These are phyloP conservation scores for Hygrophorus pudorinus DNA, from an alignment of 768 basidiomycete species.

Conservation along the genomic window DNA sequence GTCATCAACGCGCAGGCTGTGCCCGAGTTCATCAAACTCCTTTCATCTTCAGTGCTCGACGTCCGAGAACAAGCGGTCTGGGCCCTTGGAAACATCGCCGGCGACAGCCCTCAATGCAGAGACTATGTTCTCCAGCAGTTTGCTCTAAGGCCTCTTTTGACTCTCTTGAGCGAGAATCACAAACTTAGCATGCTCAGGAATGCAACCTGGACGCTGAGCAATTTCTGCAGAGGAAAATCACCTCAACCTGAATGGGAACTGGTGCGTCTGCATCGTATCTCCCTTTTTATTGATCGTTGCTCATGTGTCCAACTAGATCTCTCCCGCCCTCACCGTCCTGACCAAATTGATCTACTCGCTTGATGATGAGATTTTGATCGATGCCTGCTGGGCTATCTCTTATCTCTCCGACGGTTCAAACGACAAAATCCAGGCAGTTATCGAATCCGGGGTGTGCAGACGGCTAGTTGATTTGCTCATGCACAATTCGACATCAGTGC, in stretches of 20 bases:
- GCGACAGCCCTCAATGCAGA: slow-evolving; percentile 94
- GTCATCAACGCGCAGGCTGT: slow-evolving; percentile 94
- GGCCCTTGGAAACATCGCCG: slow-evolving; percentile 99
- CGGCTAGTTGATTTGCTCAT: slow-evolving; percentile 95
- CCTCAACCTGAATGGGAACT: slow-evolving; percentile 98
- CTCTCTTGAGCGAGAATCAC: slow-evolving; percentile 89
- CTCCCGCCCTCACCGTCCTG: slow-evolving; percentile 90
- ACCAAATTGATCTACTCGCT: slow-evolving; percentile 98
- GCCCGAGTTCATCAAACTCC: slow-evolving; percentile 92
- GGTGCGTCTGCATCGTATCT: slow-evolving; percentile 38
- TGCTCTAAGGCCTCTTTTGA: slow-evolving; percentile 85
- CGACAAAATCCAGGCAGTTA: slow-evolving; percentile 99
- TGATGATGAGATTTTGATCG: slow-evolving; percentile 98
- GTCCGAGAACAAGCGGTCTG: slow-evolving; percentile 99
- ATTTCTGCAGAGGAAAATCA: slow-evolving; percentile 97
- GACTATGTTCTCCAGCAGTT: slow-evolving; percentile 94
- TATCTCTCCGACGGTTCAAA: slow-evolving; percentile 98
- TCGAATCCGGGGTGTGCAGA: slow-evolving; percentile 95
- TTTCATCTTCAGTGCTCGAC: slow-evolving; percentile 90
- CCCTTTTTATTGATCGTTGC: slow-evolving; percentile 5
- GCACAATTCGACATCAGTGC: slow-evolving; percentile 90
- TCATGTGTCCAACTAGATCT: slow-evolving; percentile 57
- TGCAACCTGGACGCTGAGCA: slow-evolving; percentile 98
- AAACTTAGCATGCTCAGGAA: slow-evolving; percentile 98
- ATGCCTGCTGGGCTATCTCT: slow-evolving; percentile 99